Evolutionary conservation across 164 flowering plant genomes (phyloP), one percentile per base, ranked within the genome.

Genomic region (Vitis riparia): DNA sequence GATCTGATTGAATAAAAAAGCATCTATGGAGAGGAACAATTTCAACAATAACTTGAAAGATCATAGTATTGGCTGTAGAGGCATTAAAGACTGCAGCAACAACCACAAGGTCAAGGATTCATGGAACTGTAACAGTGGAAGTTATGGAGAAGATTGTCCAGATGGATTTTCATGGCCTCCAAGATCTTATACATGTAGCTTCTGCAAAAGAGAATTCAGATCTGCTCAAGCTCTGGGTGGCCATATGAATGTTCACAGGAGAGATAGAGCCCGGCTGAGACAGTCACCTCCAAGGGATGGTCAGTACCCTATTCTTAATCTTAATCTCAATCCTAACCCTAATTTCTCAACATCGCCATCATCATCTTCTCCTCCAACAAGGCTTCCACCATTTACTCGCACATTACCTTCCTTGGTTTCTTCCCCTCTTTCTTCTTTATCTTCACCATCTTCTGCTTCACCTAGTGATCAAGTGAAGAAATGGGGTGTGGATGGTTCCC

Each of bases 161-260:
- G 72, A 74, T 73, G 88, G 86, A 70, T 80, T 82, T 70, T 72
- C 86, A 67, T 91, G 96, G 96, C 93, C 96, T 12, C 92, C 96
- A 68, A 87, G 93, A 67, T 81, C 87, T 50, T 91, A 87, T 75
- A 67, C 86, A 10, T 91, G 93, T 68, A 87, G 84, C 73, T 91
- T 89, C 68, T 91, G 96, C 79, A 86, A 78, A 66, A 87, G 89
- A 66, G 90, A 86, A 66, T 91, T 91, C 69, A 83, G 83, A 78
- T 90, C 93, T 63, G 93, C 96, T 65, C 96, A 91, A 79, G 93
- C 90, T 47, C 86, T 87, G 61, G 93, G 93, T 8, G 93, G 91
- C 23, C 93, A 89, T 74, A 89, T 90, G 95, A 90, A 90, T 69
- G 93, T 91, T 53, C 94, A 90, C 47, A 83, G 92, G 67, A 85